Evolutionary conservation across 805 yeast species (phyloP), one percentile per base, ranked within the genome.

Genomic region (Candida dajiaensis): DNA sequence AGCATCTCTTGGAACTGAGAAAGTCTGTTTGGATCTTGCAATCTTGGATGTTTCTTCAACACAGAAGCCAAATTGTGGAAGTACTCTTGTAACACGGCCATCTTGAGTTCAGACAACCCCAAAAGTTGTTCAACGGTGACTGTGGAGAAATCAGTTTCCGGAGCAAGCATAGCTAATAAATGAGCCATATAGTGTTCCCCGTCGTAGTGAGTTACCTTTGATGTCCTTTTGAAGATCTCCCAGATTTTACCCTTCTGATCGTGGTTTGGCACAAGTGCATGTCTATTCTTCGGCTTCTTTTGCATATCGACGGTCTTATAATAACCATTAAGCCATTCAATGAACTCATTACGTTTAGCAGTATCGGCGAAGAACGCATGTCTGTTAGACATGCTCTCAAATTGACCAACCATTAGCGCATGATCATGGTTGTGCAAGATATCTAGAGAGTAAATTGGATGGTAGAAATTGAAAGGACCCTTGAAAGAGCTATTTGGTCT

Each of bases 31-130:
- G 33, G 40, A 35, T 53, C 39, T 8, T 31, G 44, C 5, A 57
- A 42, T 18, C 46, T 45, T 16, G 60, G 59, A 40, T 58, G 59
- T 16, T 9, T 16, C 36, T 28, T 28, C 13, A n/a, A 13, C 3
- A 2, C 7, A 13, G 28, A 25, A 11, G n/a, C 31, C 36, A 33
- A 9, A 12, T 33, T 16, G 20, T 33, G 7, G 7, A 33, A 33
- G 13, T 33, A 33, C 3, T 33, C 12, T 16, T 33, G 36, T 33
- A 33, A 16, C 3, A 8, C 12, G 12, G 11, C 11, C 36, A 33
- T 33, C 20, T 33, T 33, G 13, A 33, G 15, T 12, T 33, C 36
- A 33, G 36, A 33, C 18, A 33, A 20, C 7, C 36, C 36, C 15
- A 33, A 12, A 3, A 33, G 15, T 16, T 33, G 36, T 33, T 33